Conservation (phyloP, 306 rosid species). For the Prunus mume region DNA sequence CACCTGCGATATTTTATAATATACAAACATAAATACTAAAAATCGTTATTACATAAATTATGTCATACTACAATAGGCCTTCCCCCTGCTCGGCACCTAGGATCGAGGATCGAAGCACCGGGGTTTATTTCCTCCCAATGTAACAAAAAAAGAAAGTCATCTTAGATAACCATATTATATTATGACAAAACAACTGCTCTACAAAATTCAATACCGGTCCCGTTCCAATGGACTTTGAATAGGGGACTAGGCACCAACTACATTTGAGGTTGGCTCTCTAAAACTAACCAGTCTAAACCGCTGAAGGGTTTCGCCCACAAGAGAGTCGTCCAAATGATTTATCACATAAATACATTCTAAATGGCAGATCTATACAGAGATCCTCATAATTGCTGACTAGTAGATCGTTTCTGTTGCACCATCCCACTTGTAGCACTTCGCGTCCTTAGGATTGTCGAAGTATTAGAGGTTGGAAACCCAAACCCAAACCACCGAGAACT, state of each 20-base stretch:
- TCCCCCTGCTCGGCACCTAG: too few species aligned
- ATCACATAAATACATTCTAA: background rate
- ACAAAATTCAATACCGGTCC: conserved; percentile 69
- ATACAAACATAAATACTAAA: too few species aligned
- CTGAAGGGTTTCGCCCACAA: conserved; percentile 14
- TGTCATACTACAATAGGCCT: too few species aligned
- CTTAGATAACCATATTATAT: conserved; percentile 18
- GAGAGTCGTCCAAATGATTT: conserved; percentile 21
- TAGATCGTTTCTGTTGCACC: conserved; percentile 51
- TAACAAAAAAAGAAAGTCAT: background rate
- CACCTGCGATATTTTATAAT: too few species aligned
- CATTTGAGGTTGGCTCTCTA: conserved; percentile 15
- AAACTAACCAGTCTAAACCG: background rate
- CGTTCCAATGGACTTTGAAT: conserved; percentile 32
- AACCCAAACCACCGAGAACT: conserved; percentile 59
- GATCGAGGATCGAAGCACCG: too few species aligned
- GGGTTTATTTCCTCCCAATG: too few species aligned
- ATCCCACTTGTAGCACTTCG: conserved; percentile 63
- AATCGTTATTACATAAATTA: too few species aligned
- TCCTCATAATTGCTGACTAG: conserved; percentile 22
- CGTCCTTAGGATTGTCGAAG: conserved; percentile 55
- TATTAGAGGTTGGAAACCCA: conserved; percentile 34
- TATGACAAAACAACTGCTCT: conserved; percentile 26
- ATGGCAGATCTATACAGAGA: conserved; percentile 12
- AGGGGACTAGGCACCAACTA: conserved; percentile 43